Base-by-base conservation (phyloP, 2,329 filamentous ascomycete species). In the Curvularia lunata region DNA sequence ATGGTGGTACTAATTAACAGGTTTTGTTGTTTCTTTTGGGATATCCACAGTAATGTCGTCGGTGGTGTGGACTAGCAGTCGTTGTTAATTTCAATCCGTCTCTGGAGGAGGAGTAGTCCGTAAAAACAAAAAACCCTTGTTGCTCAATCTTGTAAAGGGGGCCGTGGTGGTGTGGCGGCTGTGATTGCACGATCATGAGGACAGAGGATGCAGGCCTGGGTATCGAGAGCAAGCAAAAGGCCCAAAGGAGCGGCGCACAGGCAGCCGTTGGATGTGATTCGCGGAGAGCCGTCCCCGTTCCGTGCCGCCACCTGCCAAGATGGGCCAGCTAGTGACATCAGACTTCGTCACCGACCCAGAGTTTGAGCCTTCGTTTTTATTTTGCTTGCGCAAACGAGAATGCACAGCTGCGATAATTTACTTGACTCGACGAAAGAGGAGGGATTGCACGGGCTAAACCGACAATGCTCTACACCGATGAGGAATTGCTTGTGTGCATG, bases 281-380 rank as follows among this genome's bases (percentile, higher is more conserved):
- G 45, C 27, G 45, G 34, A 28, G 10, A 23, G 21, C 7, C 38
- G 18, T 50, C 54, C 38, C 51, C 54, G 27, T 50, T 55, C 55
- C 52, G 62, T 58, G 46, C 58, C 48, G 50, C 54, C 50, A 57
- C 52, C 28, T 52, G 41, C 41, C 43, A 41, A 30, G 40, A 42
- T 34, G 34, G 54, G 43, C 45, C 23, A 49, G 47, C 58, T 51
- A 54, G 56, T 64, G 62, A 64, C 56, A 57, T 66, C 63, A 66
- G 60, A 45, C 59, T 34, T 52, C 62, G 60, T 65, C 57, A 65
- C 57, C 52, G 55, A 56, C 37, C 54, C 55, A 58, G 37, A 55
- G 34, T 37, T 37, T 37, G 6, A 18, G 4, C 5, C 18, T 37
- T 37, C 1, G 16, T 37, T 49, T 32, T 42, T 25, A 25, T 49